Percentiles rank a stretch among this genome's conserved stretches.
These are phyloP conservation scores for Dactylellina leptospora DNA, from an alignment of 2,329 filamentous ascomycete species.

Conservation along the genomic window DNA sequence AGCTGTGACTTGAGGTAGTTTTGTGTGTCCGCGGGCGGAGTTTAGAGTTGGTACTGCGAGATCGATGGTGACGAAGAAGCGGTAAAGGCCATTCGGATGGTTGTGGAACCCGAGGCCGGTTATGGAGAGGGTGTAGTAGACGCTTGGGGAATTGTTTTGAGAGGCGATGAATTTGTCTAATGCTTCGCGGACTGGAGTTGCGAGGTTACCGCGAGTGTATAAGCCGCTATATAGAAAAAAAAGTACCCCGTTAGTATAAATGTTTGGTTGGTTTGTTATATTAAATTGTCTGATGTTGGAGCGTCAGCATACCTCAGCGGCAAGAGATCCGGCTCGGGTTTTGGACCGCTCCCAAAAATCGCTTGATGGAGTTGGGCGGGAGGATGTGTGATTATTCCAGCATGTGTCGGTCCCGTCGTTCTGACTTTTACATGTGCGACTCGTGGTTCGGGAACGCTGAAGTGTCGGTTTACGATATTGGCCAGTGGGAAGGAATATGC, in stretches of 20 bases:
- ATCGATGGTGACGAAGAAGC: conserved; percentile 35
- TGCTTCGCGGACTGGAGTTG: background rate
- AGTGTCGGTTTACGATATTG: conserved; percentile 10
- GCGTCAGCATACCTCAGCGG: conserved; percentile 30
- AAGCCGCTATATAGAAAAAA: conserved; percentile 24
- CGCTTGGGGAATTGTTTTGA: conserved; percentile 17
- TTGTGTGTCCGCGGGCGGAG: conserved; percentile 43
- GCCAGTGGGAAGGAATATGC: conserved; percentile 33
- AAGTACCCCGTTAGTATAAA: conserved; percentile 1
- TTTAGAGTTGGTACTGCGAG: conserved; percentile 16
- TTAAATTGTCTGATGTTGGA: background rate
- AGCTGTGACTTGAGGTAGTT: conserved; percentile 41
- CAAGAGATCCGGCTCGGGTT: conserved; percentile 22
- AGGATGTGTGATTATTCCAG: conserved; percentile 52
- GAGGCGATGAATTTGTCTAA: conserved; percentile 35
- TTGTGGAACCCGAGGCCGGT: conserved; percentile 32
- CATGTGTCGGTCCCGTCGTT: conserved; percentile 52
- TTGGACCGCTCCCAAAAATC: conserved; percentile 27
- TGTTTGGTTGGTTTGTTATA: background rate
- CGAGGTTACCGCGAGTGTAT: conserved; percentile 37
- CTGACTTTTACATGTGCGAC: conserved; percentile 39
- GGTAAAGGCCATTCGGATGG: conserved; percentile 30
- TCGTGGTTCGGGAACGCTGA: conserved; percentile 7
- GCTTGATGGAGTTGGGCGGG: conserved; percentile 39
- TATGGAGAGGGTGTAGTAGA: conserved; percentile 41